phyloP scores from a whole-genome alignment of 2,329 filamentous ascomycete species.

The Claviceps humidiphila region DNA sequence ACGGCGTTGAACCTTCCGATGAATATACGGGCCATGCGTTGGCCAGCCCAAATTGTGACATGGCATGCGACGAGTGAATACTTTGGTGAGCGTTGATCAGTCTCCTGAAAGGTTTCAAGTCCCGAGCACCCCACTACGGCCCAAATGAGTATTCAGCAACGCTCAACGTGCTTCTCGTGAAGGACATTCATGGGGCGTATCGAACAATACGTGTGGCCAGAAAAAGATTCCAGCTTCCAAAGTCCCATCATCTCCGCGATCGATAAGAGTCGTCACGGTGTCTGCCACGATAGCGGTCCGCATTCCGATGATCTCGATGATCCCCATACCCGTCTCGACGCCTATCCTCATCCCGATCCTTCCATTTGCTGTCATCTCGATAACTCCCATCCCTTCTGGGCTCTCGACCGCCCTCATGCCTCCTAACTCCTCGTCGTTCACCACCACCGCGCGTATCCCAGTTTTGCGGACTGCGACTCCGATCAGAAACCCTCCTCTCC shows the following conservation, averaged over 20 bases:
- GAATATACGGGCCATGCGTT: no score
- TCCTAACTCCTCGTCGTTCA: slow-evolving; percentile 5
- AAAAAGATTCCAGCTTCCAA: neutral
- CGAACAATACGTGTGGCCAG: neutral
- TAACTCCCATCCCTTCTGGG: slow-evolving; percentile 11
- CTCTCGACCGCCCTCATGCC: slow-evolving; percentile 14
- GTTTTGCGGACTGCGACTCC: slow-evolving; percentile 27
- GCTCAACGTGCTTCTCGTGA: neutral
- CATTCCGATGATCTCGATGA: neutral
- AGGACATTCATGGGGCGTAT: neutral
- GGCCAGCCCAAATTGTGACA: no score
- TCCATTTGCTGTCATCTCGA: slow-evolving; percentile 6
- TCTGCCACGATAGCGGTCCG: neutral
- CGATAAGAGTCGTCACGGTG: slow-evolving; percentile 9
- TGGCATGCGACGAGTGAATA: no score
- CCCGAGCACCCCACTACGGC: no score
- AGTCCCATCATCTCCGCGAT: slow-evolving; percentile 5
- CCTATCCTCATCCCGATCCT: slow-evolving; percentile 4
- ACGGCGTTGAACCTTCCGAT: neutral
- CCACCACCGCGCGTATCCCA: slow-evolving; percentile 14
- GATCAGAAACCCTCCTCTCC: slow-evolving; percentile 6
- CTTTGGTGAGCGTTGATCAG: no score
- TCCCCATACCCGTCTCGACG: slow-evolving; percentile 1
- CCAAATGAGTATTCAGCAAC: no score
- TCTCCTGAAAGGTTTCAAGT: no score